Conservation (phyloP, 805 yeast species). For the Osmozyma mogii region DNA sequence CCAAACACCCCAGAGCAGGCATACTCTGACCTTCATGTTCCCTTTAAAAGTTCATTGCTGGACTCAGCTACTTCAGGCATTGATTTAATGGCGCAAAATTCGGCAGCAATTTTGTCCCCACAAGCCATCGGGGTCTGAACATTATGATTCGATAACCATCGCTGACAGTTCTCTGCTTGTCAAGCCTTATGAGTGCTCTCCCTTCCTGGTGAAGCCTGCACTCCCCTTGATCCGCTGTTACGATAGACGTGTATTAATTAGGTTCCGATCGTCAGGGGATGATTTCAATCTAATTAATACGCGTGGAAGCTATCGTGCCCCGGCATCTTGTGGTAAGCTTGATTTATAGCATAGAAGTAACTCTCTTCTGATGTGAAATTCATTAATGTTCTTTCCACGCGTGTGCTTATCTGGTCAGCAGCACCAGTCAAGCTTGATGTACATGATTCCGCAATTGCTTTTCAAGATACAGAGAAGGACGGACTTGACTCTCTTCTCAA, state of each 20-base stretch:
- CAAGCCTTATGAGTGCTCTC: too few species aligned
- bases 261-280: conserved; percentile 8
- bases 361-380: conserved; percentile 8
- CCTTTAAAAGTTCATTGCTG: conserved; percentile 1
- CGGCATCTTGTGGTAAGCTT: neutral
- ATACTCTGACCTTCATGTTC: too few species aligned
- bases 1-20: conserved; percentile 3
- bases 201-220: conserved; percentile 21
- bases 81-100: conserved; percentile 38
- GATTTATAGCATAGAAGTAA: conserved; percentile 30
- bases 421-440: conserved; percentile 31
- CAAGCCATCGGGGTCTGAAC: too few species aligned
- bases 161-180: conserved; percentile 28
- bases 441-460: conserved; percentile 11
- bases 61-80: conserved; percentile 13
- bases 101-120: conserved; percentile 36
- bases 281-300: conserved; percentile 13
- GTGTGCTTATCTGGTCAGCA: conserved; percentile 25
- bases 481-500: conserved; percentile 1
- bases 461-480: conserved; percentile 1
- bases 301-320: conserved; percentile 13
- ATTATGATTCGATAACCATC: too few species aligned
- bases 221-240: conserved; percentile 2
- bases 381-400: conserved; percentile 7
- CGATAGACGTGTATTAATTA: conserved; percentile 17